phyloP scores from a whole-genome alignment of 2,329 filamentous ascomycete species.

The Orbilia quercus region DNA sequence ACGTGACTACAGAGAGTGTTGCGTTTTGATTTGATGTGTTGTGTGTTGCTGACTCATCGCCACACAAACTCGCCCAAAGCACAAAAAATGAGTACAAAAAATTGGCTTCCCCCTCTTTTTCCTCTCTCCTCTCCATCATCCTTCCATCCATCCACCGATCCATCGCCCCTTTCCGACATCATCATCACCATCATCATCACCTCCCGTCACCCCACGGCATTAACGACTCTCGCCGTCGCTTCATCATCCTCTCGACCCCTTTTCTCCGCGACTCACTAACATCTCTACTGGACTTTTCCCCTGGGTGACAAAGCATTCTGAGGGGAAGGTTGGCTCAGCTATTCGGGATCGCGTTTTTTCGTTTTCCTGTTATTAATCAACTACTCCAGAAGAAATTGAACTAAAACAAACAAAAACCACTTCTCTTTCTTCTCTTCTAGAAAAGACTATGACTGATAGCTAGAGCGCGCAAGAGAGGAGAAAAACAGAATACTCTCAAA shows the following conservation, averaged over 20 bases:
- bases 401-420: slow-evolving; percentile 32
- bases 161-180: slow-evolving; percentile 2
- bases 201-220: background rate
- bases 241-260: slow-evolving; percentile 9
- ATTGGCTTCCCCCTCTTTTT: slow-evolving; percentile 49
- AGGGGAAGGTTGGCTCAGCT: slow-evolving; percentile 49
- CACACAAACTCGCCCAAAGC: slow-evolving; percentile 22
- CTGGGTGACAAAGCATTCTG: slow-evolving; percentile 15
- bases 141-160: slow-evolving; percentile 13
- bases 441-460: slow-evolving; percentile 41
- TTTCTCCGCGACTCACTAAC: slow-evolving; percentile 5
- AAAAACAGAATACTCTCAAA: slow-evolving; percentile 41
- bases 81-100: slow-evolving; percentile 40
- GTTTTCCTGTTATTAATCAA: slow-evolving; percentile 56
- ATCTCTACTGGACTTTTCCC: slow-evolving; percentile 9
- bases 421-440: slow-evolving; percentile 13
- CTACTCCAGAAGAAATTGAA: slow-evolving; percentile 44
- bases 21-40: background rate
- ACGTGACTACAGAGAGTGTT: no score
- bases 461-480: slow-evolving; percentile 7
- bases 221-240: background rate
- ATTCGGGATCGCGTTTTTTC: slow-evolving; percentile 54
- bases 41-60: slow-evolving; percentile 41
- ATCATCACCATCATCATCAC: slow-evolving; percentile 28
- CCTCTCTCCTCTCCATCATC: slow-evolving; percentile 6